Evolutionary conservation across 1,284 basidiomycete genomes (phyloP).

Genomic region (Cystobasidiaceae sp.): DNA sequence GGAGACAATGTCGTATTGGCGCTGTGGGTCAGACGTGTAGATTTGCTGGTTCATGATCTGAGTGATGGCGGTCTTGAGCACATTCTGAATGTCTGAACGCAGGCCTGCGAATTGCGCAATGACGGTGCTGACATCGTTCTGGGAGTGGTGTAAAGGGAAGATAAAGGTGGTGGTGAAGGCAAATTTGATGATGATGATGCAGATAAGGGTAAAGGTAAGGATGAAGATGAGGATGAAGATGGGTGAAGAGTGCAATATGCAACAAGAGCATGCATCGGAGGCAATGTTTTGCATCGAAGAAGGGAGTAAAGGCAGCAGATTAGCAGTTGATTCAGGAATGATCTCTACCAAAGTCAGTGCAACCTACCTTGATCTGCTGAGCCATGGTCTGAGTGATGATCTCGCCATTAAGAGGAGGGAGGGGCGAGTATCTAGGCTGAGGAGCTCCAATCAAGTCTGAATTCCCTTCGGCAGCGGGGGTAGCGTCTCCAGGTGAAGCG

Average conservation of each 20-base stretch:
- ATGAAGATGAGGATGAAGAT: too few relatives aligned
- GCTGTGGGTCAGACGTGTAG: slow-evolving; percentile 3
- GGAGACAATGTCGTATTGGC: slow-evolving; percentile 19
- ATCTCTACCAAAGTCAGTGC: too few relatives aligned
- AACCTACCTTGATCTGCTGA: slow-evolving; percentile 30
- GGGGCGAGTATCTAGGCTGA: neutral
- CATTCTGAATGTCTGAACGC: slow-evolving; percentile 13
- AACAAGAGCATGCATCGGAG: too few relatives aligned
- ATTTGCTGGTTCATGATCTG: slow-evolving; percentile 21
- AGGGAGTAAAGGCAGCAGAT: too few relatives aligned
- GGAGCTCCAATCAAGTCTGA: neutral
- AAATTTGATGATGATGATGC: neutral
- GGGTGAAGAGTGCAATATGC: neutral
- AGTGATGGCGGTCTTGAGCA: slow-evolving; percentile 23
- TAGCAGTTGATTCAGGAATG: too few relatives aligned
- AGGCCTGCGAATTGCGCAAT: slow-evolving; percentile 15
- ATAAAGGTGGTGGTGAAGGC: too few relatives aligned
- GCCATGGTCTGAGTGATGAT: slow-evolving; percentile 15
- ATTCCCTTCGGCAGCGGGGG: neutral
- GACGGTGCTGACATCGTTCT: slow-evolving; percentile 21
- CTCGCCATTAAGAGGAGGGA: slow-evolving; percentile 11
- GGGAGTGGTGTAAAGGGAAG: too few relatives aligned
- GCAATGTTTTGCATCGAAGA: too few relatives aligned
- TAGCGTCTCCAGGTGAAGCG: neutral
- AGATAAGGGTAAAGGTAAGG: neutral